Conservation (phyloP, 805 yeast species). For the Isabelozyma pseudorhagii region DNA sequence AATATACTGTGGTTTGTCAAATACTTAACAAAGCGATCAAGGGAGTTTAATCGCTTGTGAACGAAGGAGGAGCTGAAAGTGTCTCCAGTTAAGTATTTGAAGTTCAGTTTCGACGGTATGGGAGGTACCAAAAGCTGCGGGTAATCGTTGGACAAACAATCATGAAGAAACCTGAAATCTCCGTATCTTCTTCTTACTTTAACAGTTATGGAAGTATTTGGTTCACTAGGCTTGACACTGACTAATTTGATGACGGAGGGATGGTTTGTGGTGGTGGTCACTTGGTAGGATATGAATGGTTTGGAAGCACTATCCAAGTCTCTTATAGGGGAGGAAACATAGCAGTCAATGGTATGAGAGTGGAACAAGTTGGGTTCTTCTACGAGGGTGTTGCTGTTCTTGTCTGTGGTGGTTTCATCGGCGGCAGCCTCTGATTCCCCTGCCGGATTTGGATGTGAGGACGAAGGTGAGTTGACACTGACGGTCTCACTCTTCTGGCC, state of each 20-base stretch:
- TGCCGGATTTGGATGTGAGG: neutral
- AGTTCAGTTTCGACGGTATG: constrained; percentile 84
- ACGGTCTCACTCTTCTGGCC: neutral
- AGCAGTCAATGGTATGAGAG: constrained; percentile 15
- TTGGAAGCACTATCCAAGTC: constrained; percentile 69
- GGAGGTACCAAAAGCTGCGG: constrained; percentile 92
- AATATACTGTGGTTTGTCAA: constrained; percentile 72
- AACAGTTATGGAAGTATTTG: constrained; percentile 26
- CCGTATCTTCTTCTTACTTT: constrained; percentile 77
- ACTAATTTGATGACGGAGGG: constrained; percentile 48
- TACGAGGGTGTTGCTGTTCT: neutral
- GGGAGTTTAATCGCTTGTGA: constrained; percentile 72
- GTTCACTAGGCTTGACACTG: constrained; percentile 13
- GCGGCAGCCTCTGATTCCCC: too few relatives aligned
- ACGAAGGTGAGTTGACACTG: neutral
- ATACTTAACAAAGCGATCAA: constrained; percentile 71
- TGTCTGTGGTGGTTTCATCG: too few relatives aligned
- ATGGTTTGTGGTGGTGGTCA: constrained; percentile 61
- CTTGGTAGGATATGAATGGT: constrained; percentile 70
- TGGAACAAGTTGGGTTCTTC: constrained; percentile 6
- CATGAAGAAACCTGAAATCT: constrained; percentile 78
- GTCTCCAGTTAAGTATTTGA: constrained; percentile 92
- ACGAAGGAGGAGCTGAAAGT: constrained; percentile 86
- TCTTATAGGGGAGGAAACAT: constrained; percentile 61
- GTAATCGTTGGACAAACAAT: constrained; percentile 69